Evolutionary conservation across 2,329 filamentous ascomycete genomes (phyloP).

Genomic region (Helotiales sp.): DNA sequence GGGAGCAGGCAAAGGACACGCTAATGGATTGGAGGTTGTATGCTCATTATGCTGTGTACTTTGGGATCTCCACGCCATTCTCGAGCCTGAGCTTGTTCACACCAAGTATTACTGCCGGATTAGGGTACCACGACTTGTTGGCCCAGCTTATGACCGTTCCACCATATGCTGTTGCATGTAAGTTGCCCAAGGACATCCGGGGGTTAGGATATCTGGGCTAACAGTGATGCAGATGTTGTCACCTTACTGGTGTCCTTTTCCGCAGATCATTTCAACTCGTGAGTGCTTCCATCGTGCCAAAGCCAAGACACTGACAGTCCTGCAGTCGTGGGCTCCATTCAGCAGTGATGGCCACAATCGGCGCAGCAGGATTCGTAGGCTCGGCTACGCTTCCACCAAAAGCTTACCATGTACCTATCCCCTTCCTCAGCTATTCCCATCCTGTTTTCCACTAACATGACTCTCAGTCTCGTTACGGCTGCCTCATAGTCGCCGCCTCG

Average conservation of each 20-base stretch:
- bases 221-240: conserved; percentile 36
- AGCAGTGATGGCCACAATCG: conserved; percentile 48
- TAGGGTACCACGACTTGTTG: conserved; percentile 53
- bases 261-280: conserved; percentile 60
- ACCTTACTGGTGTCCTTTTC: conserved; percentile 56
- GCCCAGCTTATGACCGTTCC: conserved; percentile 69
- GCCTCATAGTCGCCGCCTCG: conserved; percentile 65
- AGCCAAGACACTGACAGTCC: not conserved
- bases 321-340: conserved; percentile 48
- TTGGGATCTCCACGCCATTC: conserved; percentile 54
- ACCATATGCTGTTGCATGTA: conserved; percentile 61
- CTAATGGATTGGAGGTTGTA: conserved; percentile 52
- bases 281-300: not conserved
- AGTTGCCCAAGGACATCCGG: not conserved
- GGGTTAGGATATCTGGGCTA: too few species aligned
- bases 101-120: conserved; percentile 62
- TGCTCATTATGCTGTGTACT: conserved; percentile 53
- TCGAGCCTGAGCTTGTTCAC: conserved; percentile 60
- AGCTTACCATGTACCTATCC: conserved; percentile 47
- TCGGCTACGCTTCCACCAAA: conserved; percentile 63
- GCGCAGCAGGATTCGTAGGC: conserved; percentile 57
- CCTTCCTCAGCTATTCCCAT: not conserved
- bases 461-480: conserved; percentile 59
- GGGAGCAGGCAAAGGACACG: conserved; percentile 46
- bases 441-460: not conserved